Evolutionary conservation across 176 grass and related monocot genomes (phyloP).

Genomic region (Musa itinerans): DNA sequence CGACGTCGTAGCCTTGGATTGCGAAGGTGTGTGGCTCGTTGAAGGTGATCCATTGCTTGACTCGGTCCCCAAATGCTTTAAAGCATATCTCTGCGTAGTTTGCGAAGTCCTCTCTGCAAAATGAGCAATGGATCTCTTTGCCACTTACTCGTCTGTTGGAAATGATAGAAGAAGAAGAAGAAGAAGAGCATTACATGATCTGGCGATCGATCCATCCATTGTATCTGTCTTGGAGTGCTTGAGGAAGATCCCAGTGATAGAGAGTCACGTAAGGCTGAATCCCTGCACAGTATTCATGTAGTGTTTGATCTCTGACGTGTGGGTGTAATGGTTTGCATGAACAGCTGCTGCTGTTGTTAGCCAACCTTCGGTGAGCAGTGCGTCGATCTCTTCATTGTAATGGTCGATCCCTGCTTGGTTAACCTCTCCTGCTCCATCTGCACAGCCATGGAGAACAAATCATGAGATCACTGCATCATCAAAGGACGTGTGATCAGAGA

Average conservation of each 20-base stretch:
- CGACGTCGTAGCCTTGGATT: slow-evolving; percentile 79
- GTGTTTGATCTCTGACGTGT: too few species aligned
- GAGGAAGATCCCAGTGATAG: slow-evolving; percentile 95
- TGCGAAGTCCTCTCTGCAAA: slow-evolving; percentile 33
- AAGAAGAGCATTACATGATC: too few species aligned
- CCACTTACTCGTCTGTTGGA: too few species aligned
- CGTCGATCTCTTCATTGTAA: slow-evolving; percentile 76
- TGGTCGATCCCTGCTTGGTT: slow-evolving; percentile 87
- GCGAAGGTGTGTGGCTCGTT: slow-evolving; percentile 94
- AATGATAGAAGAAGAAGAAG: too few species aligned
- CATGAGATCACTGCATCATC: too few species aligned
- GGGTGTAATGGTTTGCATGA: too few species aligned
- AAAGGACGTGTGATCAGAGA: too few species aligned
- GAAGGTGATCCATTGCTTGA: slow-evolving; percentile 85
- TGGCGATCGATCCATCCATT: slow-evolving; percentile 59
- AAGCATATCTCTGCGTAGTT: slow-evolving; percentile 71
- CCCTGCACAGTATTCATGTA: slow-evolving; percentile 21
- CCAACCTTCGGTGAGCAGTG: slow-evolving; percentile 66
- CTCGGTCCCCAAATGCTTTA: slow-evolving; percentile 69
- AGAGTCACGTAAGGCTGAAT: slow-evolving; percentile 86
- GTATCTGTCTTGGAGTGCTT: slow-evolving; percentile 73
- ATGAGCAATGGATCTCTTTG: too few species aligned
- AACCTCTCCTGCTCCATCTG: slow-evolving; percentile 68
- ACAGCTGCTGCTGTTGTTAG: too few species aligned
- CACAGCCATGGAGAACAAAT: not conserved